Percentiles rank a stretch among this genome's conserved stretches.
Conservation (phyloP, 306 rosid genomes). For the Hylodesmum podocarpum region DNA sequence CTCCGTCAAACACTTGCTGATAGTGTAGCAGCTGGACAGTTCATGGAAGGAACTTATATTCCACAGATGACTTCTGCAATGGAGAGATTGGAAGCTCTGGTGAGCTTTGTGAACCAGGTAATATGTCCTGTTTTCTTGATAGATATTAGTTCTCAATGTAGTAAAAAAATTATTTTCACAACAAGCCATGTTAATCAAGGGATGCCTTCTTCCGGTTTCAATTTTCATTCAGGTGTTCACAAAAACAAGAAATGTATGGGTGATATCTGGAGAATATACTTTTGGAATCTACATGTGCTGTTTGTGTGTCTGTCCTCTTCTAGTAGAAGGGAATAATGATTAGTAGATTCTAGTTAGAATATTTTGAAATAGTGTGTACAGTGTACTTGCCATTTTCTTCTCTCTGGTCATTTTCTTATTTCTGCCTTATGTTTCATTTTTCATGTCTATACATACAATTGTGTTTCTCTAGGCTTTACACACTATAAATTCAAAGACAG, state of each 20-base stretch:
- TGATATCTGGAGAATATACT: background rate
- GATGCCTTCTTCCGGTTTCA: background rate
- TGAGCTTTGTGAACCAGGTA: conserved; percentile 84
- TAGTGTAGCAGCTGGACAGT: conserved; percentile 67
- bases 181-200: background rate
- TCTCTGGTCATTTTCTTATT: background rate
- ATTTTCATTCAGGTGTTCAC: background rate
- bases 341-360: background rate
- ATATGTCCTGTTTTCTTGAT: background rate
- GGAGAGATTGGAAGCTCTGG: conserved; percentile 77
- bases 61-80: conserved; percentile 71
- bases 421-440: background rate
- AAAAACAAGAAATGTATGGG: background rate
- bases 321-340: background rate
- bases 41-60: conserved; percentile 56
- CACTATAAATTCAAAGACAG: background rate
- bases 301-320: background rate
- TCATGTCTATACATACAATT: background rate
- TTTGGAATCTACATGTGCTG: background rate
- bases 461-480: background rate
- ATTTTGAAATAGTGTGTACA: background rate
- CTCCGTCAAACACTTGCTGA: conserved; percentile 73
- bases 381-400: background rate
- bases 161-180: background rate
- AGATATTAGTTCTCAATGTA: background rate